phyloP scores from a whole-genome alignment of 2,329 filamentous ascomycete genomes.

The Penicillium expansum region DNA sequence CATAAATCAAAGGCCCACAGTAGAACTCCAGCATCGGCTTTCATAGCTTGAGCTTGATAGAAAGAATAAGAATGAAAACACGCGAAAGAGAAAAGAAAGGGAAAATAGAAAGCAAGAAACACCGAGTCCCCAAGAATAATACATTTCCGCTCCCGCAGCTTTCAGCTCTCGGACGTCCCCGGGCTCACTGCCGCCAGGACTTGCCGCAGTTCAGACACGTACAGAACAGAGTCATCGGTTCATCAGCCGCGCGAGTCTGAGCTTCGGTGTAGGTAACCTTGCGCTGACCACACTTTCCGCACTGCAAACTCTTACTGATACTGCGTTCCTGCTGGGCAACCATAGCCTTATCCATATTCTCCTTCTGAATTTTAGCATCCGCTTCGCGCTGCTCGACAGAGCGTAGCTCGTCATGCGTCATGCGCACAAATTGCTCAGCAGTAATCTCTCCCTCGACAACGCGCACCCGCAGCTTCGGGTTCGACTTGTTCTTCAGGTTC shows the following conservation, averaged over 20 bases:
- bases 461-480: conserved; percentile 70
- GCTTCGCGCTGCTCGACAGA: conserved; percentile 74
- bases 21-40: conserved; percentile 13
- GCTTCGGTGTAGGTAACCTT: conserved; percentile 96
- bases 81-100: neutral
- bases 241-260: conserved; percentile 92
- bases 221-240: conserved; percentile 62
- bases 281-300: conserved; percentile 87
- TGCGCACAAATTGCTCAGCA: conserved; percentile 72
- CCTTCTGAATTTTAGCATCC: conserved; percentile 73
- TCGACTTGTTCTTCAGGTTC: conserved; percentile 91
- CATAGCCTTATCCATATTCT: conserved; percentile 98
- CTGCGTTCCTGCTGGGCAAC: conserved; percentile 88
- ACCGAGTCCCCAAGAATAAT: conserved; percentile 16
- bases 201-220: conserved; percentile 50
- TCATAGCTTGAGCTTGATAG: neutral
- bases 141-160: conserved; percentile 8
- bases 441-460: conserved; percentile 73
- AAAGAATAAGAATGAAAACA: neutral
- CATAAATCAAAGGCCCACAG: neutral
- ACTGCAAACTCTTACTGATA: conserved; percentile 82
- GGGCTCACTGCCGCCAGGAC: conserved; percentile 44
- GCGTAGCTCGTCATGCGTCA: conserved; percentile 90
- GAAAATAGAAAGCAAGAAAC: conserved; percentile 3
- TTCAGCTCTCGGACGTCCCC: neutral